Percentiles rank a stretch among this genome's conserved stretches.
phyloP scores from a whole-genome alignment of 768 basidiomycete genomes.

The Naematelia aurantialba region DNA sequence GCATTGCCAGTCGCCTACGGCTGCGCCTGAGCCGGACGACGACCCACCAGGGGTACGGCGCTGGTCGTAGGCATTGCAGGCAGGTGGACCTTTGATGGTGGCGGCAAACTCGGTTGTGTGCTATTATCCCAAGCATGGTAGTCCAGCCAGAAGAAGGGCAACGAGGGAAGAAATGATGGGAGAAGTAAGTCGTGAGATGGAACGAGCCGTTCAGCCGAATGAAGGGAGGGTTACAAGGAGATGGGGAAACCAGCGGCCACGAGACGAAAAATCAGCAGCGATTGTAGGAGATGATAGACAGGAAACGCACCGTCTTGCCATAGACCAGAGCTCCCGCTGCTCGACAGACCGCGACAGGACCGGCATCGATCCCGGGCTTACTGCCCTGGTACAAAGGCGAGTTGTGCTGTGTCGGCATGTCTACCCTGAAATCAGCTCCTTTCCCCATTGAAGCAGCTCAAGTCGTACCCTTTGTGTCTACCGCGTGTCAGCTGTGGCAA shows the following conservation, averaged over 20 bases:
- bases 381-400: constrained; percentile 42
- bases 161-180: no score
- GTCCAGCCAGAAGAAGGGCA: no score
- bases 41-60: constrained; percentile 44
- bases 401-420: constrained; percentile 47
- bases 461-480: constrained; percentile 26
- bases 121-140: no score
- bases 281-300: background rate
- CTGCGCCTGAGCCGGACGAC: constrained; percentile 47
- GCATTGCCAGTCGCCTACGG: constrained; percentile 46
- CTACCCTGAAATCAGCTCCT: constrained; percentile 18
- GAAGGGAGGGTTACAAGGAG: no score
- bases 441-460: constrained; percentile 14
- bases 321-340: constrained; percentile 42
- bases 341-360: constrained; percentile 28
- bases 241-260: no score
- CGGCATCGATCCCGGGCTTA: constrained; percentile 34
- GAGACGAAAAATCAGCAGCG: background rate
- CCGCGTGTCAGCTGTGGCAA: constrained; percentile 1
- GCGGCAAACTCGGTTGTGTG: constrained; percentile 46
- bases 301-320: constrained; percentile 31
- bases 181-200: no score
- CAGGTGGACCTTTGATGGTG: constrained; percentile 24
- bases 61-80: constrained; percentile 40
- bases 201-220: no score